A percentile compares a stretch with the other conserved stretches of the same genome.
phyloP scores from a whole-genome alignment of 768 basidiomycete genomes.

The Pulveroboletus sp. region DNA sequence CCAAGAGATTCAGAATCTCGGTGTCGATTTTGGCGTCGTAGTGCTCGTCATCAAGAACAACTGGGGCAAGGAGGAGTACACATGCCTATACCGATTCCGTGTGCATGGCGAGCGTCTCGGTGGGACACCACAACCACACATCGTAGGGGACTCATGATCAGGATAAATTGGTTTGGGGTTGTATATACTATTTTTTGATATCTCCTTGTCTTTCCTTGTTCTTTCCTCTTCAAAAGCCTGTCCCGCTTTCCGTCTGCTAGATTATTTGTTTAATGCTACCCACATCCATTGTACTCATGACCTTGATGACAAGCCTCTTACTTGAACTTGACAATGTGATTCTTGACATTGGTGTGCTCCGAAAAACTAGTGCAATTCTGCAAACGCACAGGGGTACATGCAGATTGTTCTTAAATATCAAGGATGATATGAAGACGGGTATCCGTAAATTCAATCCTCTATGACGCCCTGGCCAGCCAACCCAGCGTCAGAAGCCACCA shows the following conservation, averaged over 20 bases:
- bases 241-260: conserved; percentile 10
- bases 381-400: neutral
- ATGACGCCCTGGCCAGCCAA: conserved; percentile 8
- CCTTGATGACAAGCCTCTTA: conserved; percentile 17
- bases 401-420: too few species aligned
- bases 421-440: too few species aligned
- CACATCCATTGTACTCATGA: conserved; percentile 20
- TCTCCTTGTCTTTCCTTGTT: neutral
- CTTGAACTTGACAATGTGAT: neutral
- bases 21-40: conserved; percentile 81
- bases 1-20: conserved; percentile 60
- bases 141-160: conserved; percentile 21
- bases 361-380: neutral
- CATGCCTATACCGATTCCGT: conserved; percentile 84
- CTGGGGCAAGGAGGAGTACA: conserved; percentile 80
- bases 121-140: conserved; percentile 35
- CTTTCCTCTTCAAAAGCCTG: neutral
- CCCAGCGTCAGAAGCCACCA: neutral
- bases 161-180: neutral
- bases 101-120: conserved; percentile 63
- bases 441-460: neutral
- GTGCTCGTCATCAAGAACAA: conserved; percentile 77
- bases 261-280: conserved; percentile 23
- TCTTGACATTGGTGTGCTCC: neutral
- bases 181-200: conserved; percentile 11